Conservation (phyloP, 2,329 filamentous ascomycete genomes). For the Cadophora sp. region DNA sequence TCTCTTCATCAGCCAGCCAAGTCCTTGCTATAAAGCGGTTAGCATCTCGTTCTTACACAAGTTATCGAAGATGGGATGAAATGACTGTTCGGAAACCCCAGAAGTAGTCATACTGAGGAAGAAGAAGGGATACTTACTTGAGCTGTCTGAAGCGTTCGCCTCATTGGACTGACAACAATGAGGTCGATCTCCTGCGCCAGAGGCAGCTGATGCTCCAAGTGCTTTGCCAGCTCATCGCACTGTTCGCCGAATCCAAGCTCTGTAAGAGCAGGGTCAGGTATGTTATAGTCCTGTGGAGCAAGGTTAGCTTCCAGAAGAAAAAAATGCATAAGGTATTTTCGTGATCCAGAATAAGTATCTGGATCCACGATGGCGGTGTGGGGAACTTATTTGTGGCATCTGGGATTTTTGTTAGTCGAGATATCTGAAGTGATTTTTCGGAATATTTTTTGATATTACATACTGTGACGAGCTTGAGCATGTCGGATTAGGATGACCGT, state of each 20-base stretch:
- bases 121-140: neutral
- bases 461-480: conserved; percentile 51
- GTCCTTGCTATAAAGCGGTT: conserved; percentile 31
- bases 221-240: conserved; percentile 35
- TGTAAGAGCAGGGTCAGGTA: conserved; percentile 40
- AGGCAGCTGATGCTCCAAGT: conserved; percentile 40
- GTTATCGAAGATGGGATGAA: neutral
- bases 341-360: neutral
- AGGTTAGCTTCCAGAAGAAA: conserved; percentile 30
- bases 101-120: neutral
- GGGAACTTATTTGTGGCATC: conserved; percentile 44
- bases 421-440: neutral
- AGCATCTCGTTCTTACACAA: neutral
- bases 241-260: conserved; percentile 37
- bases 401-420: conserved; percentile 27
- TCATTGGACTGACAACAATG: conserved; percentile 45
- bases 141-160: conserved; percentile 43
- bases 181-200: conserved; percentile 43
- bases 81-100: neutral
- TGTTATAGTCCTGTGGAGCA: conserved; percentile 38
- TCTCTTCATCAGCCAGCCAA: conserved; percentile 44
- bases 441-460: conserved; percentile 30
- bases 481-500: conserved; percentile 52
- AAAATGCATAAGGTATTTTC: neutral
- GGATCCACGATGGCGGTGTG: conserved; percentile 18